These are phyloP conservation scores for Fusarium incarnatum DNA, from an alignment of 2,329 filamentous ascomycete species.

Conservation along the genomic window DNA sequence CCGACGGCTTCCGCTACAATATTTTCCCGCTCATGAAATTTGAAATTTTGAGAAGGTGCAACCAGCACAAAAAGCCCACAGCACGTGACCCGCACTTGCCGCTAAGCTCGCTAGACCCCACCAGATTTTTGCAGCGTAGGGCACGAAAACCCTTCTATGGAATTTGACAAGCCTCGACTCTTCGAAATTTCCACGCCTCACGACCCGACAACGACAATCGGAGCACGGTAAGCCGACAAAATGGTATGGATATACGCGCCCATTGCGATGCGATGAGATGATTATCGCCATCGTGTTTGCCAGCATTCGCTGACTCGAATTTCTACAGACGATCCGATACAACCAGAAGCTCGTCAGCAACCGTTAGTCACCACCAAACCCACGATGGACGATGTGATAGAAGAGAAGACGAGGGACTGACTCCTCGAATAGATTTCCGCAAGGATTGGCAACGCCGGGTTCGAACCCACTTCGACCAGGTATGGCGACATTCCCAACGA, in stretches of 20 bases:
- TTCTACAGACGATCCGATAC: constrained; percentile 92
- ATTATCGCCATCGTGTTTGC: constrained; percentile 28
- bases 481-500: constrained; percentile 61
- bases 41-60: neutral
- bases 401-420: constrained; percentile 53
- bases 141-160: constrained; percentile 57
- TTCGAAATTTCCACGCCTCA: constrained; percentile 55
- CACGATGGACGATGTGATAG: constrained; percentile 45
- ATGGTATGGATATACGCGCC: constrained; percentile 58
- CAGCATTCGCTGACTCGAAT: constrained; percentile 48
- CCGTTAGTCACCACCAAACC: constrained; percentile 69
- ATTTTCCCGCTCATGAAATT: constrained; percentile 21
- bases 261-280: constrained; percentile 36
- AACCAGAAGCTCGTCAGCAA: constrained; percentile 98
- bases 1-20: constrained; percentile 4
- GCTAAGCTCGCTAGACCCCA: constrained; percentile 45
- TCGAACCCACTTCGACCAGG: constrained; percentile 99
- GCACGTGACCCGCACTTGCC: constrained; percentile 42
- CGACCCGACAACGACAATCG: constrained; percentile 57
- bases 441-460: constrained; percentile 99
- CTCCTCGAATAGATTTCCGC: constrained; percentile 80
- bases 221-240: constrained; percentile 63
- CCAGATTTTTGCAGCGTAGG: constrained; percentile 52
- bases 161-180: constrained; percentile 56
- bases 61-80: neutral